Percentiles rank a stretch among this genome's conserved stretches.
Conservation (phyloP, 2,329 filamentous ascomycete genomes). For the Ophiosphaerella narmari region DNA sequence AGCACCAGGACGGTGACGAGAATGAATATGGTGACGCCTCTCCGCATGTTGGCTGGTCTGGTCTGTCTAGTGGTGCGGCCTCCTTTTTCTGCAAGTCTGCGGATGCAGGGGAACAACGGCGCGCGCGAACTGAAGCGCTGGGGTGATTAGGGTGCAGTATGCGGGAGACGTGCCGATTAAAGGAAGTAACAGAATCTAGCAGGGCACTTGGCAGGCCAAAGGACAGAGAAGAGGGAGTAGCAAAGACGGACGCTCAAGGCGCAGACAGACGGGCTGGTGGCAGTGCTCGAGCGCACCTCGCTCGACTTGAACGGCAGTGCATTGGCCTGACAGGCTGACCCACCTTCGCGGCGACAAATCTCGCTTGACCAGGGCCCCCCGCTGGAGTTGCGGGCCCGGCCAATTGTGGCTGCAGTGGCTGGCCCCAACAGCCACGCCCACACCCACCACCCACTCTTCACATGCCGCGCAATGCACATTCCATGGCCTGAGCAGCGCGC, state of each 20-base stretch:
- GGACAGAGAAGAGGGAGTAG: background rate
- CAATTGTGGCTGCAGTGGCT: conserved; percentile 3
- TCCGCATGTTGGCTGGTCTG: conserved; percentile 57
- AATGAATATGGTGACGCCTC: conserved; percentile 65
- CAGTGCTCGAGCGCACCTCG: background rate
- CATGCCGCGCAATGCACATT: conserved; percentile 11
- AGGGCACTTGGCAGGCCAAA: background rate
- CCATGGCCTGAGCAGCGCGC: background rate
- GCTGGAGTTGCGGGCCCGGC: background rate
- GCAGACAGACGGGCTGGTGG: conserved; percentile 7
- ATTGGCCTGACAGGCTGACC: conserved; percentile 9
- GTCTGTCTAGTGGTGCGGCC: conserved; percentile 5
- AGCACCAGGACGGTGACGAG: conserved; percentile 68
- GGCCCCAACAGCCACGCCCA: conserved; percentile 3
- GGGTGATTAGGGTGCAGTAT: conserved; percentile 8
- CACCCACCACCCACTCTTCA: conserved; percentile 5
- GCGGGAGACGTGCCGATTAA: too few species aligned
- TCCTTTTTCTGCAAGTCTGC: conserved; percentile 22
- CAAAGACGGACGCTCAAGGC: conserved; percentile 6
- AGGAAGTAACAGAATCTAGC: too few species aligned
- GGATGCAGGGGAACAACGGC: background rate
- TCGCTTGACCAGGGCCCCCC: conserved; percentile 15
- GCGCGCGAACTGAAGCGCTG: conserved; percentile 8
- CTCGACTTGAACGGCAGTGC: too few species aligned
- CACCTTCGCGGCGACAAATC: conserved; percentile 13